Base-by-base conservation (phyloP, 2,329 filamentous ascomycete species). In the Apiospora marii region DNA sequence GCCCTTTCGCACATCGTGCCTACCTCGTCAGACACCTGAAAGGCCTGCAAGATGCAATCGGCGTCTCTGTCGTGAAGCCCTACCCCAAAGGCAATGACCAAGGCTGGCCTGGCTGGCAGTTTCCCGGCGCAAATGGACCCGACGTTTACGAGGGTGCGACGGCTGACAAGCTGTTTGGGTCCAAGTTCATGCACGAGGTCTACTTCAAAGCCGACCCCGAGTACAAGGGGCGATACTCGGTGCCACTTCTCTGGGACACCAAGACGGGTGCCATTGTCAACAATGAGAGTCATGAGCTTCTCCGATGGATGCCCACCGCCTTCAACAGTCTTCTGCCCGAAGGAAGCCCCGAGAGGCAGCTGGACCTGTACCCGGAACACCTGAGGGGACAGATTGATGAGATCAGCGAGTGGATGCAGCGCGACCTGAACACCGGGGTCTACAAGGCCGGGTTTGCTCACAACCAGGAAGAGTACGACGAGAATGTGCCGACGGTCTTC, bases 41-140 rank as follows among this genome's bases (percentile, higher is more conserved):
- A 77, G 87, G 88, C 46, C 84, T 92, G 2, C 83, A 87, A 46
- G 80, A 85, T 14, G 82, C 88, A 48, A 87, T 92, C 61, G 83
- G 86, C 7, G 77, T 91, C 27, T 90, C 88, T 0, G 83, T 92
- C 4, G 90, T 92, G 1, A 88, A 88, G 75, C 87, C 91, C 0
- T 93, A 92, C 74, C 91, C 91, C 0, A 93, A 93, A 78, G 90
- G 90, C 69, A 86, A 91, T 75, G 85, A 87, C 24, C 86, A 87
- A 10, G 90, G 91, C 46, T 92, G 89, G 88, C 88, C 89, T 0
- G 90, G 89, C 19, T 91, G 89, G 89, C 83, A 85, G 43, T 92
- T 93, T 75, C 87, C 89, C 0, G 80, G 81, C 3, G 82, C 83
- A 14, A 73, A 75, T 14, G 77, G 76, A 7, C 74, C 75, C 0